Percentiles rank a stretch among this genome's conserved stretches.
Evolutionary conservation across 352 stramenopile species (phyloP).

Genomic region (Pythium utonaiense): DNA sequence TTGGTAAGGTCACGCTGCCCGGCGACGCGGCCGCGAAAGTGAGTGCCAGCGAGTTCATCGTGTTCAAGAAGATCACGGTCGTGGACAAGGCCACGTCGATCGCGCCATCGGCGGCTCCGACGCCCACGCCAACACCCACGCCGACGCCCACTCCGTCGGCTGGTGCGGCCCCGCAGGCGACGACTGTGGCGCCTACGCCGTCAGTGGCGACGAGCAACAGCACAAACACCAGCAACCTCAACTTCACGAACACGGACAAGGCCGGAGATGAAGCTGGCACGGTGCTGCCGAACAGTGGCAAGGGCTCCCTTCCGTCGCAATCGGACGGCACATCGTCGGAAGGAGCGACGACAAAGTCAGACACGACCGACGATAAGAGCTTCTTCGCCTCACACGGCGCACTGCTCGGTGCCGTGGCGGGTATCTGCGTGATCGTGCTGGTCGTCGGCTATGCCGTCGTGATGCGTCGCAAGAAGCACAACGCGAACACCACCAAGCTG

Average conservation of each 20-base stretch:
- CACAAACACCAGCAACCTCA: slow-evolving; percentile 1
- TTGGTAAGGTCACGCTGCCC: slow-evolving; percentile 57
- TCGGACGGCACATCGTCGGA: background rate
- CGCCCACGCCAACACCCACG: slow-evolving; percentile 10
- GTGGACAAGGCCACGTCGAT: slow-evolving; percentile 43
- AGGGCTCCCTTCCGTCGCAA: background rate
- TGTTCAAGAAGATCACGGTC: slow-evolving; percentile 65
- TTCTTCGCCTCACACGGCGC: slow-evolving; percentile 18
- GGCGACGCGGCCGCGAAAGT: slow-evolving; percentile 39
- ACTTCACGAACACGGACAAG: slow-evolving; percentile 6
- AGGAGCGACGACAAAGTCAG: slow-evolving; percentile 20
- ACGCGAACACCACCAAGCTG: background rate
- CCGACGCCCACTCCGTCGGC: too few relatives aligned
- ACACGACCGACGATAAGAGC: slow-evolving; percentile 50
- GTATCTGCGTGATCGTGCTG: slow-evolving; percentile 14
- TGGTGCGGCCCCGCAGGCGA: slow-evolving; percentile 11
- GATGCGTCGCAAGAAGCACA: slow-evolving; percentile 22
- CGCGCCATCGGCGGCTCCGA: slow-evolving; percentile 21
- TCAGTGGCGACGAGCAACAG: background rate
- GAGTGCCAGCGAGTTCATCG: slow-evolving; percentile 55
- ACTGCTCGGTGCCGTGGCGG: slow-evolving; percentile 13
- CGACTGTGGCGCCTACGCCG: slow-evolving; percentile 16
- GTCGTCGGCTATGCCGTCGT: slow-evolving; percentile 20
- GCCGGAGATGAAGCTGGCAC: slow-evolving; percentile 5
- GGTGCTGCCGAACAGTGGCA: background rate